Evolutionary conservation across 257 asterid species (phyloP).

Genomic region (Solanum pinnatisectum): DNA sequence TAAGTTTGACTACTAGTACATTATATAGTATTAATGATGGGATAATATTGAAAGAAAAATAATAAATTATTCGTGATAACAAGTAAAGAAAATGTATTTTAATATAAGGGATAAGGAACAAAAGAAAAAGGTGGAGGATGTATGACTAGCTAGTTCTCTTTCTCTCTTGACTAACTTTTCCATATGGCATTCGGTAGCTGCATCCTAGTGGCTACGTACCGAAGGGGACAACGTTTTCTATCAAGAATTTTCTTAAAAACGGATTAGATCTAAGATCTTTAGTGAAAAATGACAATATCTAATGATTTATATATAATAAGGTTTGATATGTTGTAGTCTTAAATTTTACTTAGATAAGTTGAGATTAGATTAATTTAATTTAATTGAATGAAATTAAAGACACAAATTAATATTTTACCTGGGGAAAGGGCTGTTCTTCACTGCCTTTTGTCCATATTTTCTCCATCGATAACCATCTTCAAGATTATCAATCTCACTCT

Average conservation of each 20-base stretch:
- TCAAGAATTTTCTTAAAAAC: background rate
- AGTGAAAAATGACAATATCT: background rate
- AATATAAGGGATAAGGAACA: background rate
- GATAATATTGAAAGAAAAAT: background rate
- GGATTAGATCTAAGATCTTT: background rate
- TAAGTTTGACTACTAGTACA: background rate
- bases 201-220: background rate
- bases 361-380: background rate
- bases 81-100: no score
- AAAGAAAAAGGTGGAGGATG: background rate
- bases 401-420: constrained; percentile 17
- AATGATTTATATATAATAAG: background rate
- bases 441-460: constrained; percentile 67
- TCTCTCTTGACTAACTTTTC: background rate
- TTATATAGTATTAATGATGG: background rate
- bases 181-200: background rate
- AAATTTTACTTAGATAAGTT: background rate
- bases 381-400: background rate
- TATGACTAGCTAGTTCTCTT: background rate
- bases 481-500: constrained; percentile 58
- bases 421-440: constrained; percentile 60
- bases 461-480: constrained; percentile 79
- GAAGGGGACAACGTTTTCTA: background rate
- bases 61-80: background rate
- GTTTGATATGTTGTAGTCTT: background rate